phyloP scores from a whole-genome alignment of 1,284 basidiomycete genomes.

The Leccinum variabile region DNA sequence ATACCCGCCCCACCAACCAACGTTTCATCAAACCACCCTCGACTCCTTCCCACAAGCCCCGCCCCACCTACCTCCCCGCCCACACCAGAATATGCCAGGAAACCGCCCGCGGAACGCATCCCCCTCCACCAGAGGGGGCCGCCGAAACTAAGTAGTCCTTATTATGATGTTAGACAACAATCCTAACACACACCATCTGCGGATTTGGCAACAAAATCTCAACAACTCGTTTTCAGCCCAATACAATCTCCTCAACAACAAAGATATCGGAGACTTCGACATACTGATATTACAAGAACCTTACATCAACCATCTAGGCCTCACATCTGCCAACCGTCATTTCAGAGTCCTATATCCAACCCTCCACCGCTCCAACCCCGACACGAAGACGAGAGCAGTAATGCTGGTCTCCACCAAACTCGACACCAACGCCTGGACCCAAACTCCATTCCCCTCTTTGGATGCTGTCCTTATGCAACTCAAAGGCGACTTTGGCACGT shows the following conservation, averaged over 20 bases:
- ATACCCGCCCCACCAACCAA: too few species aligned
- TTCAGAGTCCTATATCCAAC: neutral
- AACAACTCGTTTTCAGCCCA: neutral
- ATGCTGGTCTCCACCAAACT: neutral
- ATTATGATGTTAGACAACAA: neutral
- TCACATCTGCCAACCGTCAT: neutral
- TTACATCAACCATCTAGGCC: neutral
- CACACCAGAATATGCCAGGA: too few species aligned
- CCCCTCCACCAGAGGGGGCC: too few species aligned
- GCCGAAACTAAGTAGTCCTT: neutral
- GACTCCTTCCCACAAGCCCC: too few species aligned
- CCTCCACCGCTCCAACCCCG: neutral
- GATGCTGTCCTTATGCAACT: neutral
- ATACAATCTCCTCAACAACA: neutral
- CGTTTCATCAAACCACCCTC: too few species aligned
- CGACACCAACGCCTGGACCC: neutral
- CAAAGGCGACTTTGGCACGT: fast-evolving
- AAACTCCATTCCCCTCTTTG: neutral
- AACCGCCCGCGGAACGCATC: too few species aligned
- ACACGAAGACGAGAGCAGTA: neutral
- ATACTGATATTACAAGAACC: neutral
- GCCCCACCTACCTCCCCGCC: too few species aligned
- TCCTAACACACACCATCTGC: neutral
- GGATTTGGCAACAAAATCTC: neutral
- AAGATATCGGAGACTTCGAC: neutral